A percentile compares a stretch with the other conserved stretches of the same genome.
phyloP scores from a whole-genome alignment of 768 basidiomycete genomes.

The Leccinum subtestaceum region DNA sequence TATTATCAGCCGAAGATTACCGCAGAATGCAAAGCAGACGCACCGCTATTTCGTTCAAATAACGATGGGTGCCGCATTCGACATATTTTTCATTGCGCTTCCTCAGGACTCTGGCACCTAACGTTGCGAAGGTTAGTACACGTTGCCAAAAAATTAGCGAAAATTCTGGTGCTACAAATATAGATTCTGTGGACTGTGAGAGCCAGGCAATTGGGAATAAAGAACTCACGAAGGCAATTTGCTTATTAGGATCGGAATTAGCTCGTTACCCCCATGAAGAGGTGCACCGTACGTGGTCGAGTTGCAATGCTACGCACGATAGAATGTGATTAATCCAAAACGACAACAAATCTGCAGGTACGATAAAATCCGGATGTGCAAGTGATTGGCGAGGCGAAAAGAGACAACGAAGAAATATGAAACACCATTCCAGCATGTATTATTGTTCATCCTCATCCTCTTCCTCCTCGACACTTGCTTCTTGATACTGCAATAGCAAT shows the following conservation, averaged over 20 bases:
- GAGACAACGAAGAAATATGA: not conserved
- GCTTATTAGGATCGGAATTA: not conserved
- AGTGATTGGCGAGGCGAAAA: constrained; percentile 1
- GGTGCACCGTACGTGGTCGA: not conserved
- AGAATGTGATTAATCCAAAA: constrained; percentile 9
- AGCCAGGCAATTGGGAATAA: not conserved
- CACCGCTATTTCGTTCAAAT: not conserved
- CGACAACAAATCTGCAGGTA: constrained; percentile 19
- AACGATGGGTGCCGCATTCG: not conserved
- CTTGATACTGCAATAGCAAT: constrained; percentile 49
- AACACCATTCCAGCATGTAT: not conserved
- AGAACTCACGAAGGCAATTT: not conserved
- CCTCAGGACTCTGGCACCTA: not conserved
- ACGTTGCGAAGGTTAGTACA: not conserved
- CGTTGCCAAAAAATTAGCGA: not conserved
- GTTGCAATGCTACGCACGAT: not conserved
- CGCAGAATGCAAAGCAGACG: not conserved
- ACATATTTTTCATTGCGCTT: not conserved
- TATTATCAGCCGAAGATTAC: not conserved
- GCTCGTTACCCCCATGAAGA: not conserved
- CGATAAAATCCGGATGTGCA: constrained; percentile 7
- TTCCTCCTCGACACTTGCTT: constrained; percentile 46
- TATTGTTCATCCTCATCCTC: constrained; percentile 36
- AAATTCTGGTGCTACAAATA: not conserved
- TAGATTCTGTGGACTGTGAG: not conserved